phyloP scores from a whole-genome alignment of 371 early-diverging fungal species.

The Lichtheimia ornata region DNA sequence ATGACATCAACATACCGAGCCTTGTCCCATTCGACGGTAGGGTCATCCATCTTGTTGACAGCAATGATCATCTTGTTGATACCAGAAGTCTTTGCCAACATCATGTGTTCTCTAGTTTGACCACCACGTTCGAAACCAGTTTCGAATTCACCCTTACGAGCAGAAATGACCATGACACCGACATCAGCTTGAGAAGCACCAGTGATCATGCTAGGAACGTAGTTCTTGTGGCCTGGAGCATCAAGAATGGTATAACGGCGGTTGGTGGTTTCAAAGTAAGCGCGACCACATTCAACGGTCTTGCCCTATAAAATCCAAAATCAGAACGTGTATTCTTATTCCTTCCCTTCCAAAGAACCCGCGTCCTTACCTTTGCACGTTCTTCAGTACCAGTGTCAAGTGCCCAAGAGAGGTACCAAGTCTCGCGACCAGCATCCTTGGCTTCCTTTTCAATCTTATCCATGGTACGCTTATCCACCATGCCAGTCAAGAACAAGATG shows the following conservation, averaged over 20 bases:
- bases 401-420: constrained; percentile 98
- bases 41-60: constrained; percentile 99
- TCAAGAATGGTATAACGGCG: constrained; percentile 96
- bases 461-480: constrained; percentile 99
- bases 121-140: constrained; percentile 99
- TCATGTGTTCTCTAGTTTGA: constrained; percentile 98
- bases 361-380: constrained; percentile 77
- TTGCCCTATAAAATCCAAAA: constrained; percentile 68
- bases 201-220: constrained; percentile 98
- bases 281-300: constrained; percentile 97
- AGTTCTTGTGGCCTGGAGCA: constrained; percentile 99
- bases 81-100: constrained; percentile 96
- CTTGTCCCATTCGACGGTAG: constrained; percentile 93
- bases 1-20: constrained; percentile 46
- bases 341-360: not conserved
- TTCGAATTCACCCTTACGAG: constrained; percentile 99
- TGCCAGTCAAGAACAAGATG: constrained; percentile 91
- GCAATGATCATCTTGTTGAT: constrained; percentile 90
- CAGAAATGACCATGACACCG: constrained; percentile 96
- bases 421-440: constrained; percentile 93
- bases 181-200: constrained; percentile 98
- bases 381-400: constrained; percentile 96
- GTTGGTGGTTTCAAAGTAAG: constrained; percentile 95
- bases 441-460: constrained; percentile 99
- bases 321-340: not conserved